Base-by-base conservation (phyloP, 1,139 yeast genomes). In the Lodderomyces margitis region DNA sequence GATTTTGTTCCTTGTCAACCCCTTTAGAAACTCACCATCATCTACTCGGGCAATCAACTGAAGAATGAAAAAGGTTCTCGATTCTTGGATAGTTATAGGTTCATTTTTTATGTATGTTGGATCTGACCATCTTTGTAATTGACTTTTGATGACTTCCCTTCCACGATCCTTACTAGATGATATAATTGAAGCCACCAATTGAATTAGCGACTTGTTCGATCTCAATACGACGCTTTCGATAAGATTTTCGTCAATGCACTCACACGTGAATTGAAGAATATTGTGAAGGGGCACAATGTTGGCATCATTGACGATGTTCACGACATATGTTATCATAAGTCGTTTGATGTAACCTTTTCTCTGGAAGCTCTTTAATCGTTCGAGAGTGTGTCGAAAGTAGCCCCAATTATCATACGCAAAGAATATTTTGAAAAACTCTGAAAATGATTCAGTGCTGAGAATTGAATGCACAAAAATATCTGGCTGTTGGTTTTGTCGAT, bases 11-110 rank as follows among this genome's bases (percentile, higher is more conserved):
- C 51, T 52, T 35, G 66, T 48, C 16, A 73, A 44, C 2, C 33
- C 44, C 8, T 49, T 43, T 0, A 62, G 37, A 34, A 53, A 54
- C 2, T 19, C 35, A 11, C n/a, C 10, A 8, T 37, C 28, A 0
- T 51, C 32, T 9, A 54, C 49, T 6, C 54, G 42, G 1, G 56
- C 43, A 9, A 68, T 41, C 12, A 69, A 36, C 36, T 59, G 59
- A 1, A 67, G 42, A 5, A 71, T 47, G 16, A 67, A 50, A 37
- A 62, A 67, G 1, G 77, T 70, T 28, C 70, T 51, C 19, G 54
- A 53, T 36, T 59, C 63, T 48, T 72, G 78, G 10, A 53, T 45
- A 2, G 58, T 47, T 5, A 72, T 59, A 1, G 75, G 63, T 43
- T 70, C 74, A 7, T 54, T 42, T 32, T 62, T 61, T 4, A 70